Base-by-base conservation (phyloP, 2,329 filamentous ascomycete species). In the Pyrenochaeta sp. region DNA sequence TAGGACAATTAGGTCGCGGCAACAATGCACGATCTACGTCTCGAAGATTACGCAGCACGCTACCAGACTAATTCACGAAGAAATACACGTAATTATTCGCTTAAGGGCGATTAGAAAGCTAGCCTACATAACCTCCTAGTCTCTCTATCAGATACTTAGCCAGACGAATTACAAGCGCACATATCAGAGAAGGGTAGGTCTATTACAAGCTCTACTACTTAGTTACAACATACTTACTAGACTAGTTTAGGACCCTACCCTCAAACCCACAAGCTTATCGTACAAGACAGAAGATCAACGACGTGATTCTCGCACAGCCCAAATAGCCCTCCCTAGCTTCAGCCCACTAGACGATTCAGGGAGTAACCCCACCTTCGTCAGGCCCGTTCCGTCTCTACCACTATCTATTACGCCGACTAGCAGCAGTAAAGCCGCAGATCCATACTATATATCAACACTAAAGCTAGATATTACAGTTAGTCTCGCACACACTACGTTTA, bases 401-500 rank as follows among this genome's bases (percentile, higher is more conserved):
- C 64, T 59, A 25, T 62, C 54, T 40, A 52, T 61, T 5, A 56
- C 64, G 12, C 56, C 54, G 12, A 68, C 64, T 30, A 60, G 58
- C 39, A 66, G 58, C 37, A 65, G 50, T 28, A 56, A 66, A 50
- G 62, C 62, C 61, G 57, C 64, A 10, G 50, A 63, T 46, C 62
- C 64, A 44, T 64, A 61, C 49, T 46, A 63, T 44, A 61, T 69
- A 47, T 64, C 60, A 30, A 66, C 56, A 40, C 62, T 61, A 39
- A 67, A 67, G 52, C n/a, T n/a, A n/a, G n/a, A n/a, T n/a, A n/a
- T n/a, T n/a, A n/a, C n/a, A n/a, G n/a, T n/a, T n/a, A n/a, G 57
- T 19, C 49, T 62, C 45, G 50, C 58, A 51, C 53, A 65, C 22
- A 50, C 46, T 46, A 19, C 37, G 25, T 66, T 60, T 30, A 3